These are phyloP conservation scores for Arachis stenosperma DNA, from an alignment of 306 rosid genomes.

Conservation along the genomic window DNA sequence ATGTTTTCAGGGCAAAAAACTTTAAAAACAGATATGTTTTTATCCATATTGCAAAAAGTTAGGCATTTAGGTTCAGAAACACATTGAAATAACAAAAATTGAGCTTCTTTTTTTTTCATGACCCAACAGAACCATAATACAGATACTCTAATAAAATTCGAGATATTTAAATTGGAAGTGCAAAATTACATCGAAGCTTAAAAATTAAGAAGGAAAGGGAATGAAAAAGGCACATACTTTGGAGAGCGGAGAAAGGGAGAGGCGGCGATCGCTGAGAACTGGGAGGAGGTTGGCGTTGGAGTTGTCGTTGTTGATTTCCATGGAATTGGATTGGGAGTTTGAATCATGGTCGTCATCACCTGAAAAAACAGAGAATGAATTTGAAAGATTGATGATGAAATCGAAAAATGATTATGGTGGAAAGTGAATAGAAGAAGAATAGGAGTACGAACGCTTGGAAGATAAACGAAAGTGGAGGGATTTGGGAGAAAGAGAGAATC, in stretches of 20 bases:
- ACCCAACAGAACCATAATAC: background rate
- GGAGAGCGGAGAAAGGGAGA: conserved; percentile 81
- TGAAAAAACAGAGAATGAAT: conserved; percentile 30
- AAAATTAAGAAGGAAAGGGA: conserved; percentile 13
- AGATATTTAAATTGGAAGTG: background rate
- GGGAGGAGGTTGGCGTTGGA: conserved; percentile 46
- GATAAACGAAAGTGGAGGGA: conserved; percentile 50
- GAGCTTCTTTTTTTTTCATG: background rate
- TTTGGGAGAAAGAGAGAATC: conserved; percentile 35
- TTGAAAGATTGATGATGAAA: background rate
- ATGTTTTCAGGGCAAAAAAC: background rate
- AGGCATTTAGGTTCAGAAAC: background rate
- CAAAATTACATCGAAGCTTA: background rate
- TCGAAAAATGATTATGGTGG: background rate
- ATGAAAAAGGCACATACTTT: conserved; percentile 48
- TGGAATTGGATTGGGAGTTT: conserved; percentile 53
- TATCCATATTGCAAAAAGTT: too few species aligned
- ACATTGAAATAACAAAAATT: background rate
- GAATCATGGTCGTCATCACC: conserved; percentile 64
- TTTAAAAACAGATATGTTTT: background rate
- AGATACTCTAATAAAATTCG: background rate
- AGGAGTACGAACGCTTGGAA: conserved; percentile 70
- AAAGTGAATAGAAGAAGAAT: background rate
- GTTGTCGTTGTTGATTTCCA: conserved; percentile 38
- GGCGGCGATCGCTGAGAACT: conserved; percentile 56